Evolutionary conservation across 306 rosid genomes (phyloP).

Genomic region (Rosa lucieae): DNA sequence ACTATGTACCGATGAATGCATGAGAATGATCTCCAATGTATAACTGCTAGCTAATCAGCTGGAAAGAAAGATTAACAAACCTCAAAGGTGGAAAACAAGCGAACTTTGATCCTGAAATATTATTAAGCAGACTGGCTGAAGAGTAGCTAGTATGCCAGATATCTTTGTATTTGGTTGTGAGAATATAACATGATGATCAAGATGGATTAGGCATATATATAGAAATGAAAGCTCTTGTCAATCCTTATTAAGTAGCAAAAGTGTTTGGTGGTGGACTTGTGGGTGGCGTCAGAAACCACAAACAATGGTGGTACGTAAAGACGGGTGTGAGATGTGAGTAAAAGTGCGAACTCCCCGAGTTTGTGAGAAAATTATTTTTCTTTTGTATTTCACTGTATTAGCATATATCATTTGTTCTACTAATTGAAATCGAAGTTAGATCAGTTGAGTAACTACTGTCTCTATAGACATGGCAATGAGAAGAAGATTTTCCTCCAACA

Average conservation of each 20-base stretch:
- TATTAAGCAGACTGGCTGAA: not conserved
- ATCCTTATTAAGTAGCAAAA: not conserved
- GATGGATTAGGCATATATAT: not conserved
- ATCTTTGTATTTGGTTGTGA: not conserved
- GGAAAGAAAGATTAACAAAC: not conserved
- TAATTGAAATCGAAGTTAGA: not conserved
- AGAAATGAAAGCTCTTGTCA: not conserved
- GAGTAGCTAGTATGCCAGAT: not conserved
- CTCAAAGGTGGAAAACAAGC: not conserved
- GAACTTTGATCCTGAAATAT: not conserved
- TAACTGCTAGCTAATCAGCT: not conserved
- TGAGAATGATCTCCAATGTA: not conserved
- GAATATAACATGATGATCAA: not conserved
- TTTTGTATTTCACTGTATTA: not conserved
- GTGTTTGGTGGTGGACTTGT: not conserved
- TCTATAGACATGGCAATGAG: not conserved
- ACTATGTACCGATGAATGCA: not conserved
- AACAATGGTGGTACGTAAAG: not conserved
- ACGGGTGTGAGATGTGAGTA: conserved; percentile 21
- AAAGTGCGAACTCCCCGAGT: conserved; percentile 18
- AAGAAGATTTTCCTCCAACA: not conserved
- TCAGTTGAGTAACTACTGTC: not conserved
- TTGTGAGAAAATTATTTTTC: not conserved
- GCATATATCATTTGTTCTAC: not conserved
- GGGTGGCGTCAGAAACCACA: not conserved